phyloP scores from a whole-genome alignment of 2,329 filamentous ascomycete species.

The Didymella pomorum region DNA sequence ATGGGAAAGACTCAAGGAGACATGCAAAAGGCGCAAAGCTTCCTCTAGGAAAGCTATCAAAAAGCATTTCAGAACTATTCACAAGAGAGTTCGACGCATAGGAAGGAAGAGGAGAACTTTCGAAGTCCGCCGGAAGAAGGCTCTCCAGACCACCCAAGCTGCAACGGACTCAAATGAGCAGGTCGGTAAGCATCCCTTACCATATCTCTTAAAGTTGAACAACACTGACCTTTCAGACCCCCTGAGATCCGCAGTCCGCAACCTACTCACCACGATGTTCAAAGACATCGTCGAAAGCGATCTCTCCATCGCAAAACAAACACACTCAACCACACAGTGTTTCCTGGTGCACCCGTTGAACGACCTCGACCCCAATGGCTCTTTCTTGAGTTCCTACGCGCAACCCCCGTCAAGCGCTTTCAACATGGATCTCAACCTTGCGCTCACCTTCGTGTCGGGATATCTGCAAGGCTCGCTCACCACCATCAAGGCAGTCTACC shows the following conservation, averaged over 20 bases:
- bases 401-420: not conserved
- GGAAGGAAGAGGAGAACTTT: not conserved
- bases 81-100: not conserved
- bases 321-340: not conserved
- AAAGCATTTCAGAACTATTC: not conserved
- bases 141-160: not conserved
- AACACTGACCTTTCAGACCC: not conserved
- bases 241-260: not conserved
- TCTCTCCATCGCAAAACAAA: not conserved
- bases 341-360: not conserved
- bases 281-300: not conserved
- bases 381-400: not conserved
- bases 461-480: not conserved
- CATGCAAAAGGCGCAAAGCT: not conserved
- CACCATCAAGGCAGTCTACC: not conserved
- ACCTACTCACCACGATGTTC: not conserved
- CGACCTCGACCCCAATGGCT: not conserved
- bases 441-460: not conserved
- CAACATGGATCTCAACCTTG: not conserved
- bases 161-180: not conserved
- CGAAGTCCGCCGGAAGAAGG: not conserved
- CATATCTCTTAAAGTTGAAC: not conserved
- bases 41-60: not conserved
- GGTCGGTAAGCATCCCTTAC: not conserved
- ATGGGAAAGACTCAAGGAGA: not conserved